These are phyloP conservation scores for Boletus albobrunnescens DNA, from an alignment of 1,284 basidiomycete species.

Conservation along the genomic window DNA sequence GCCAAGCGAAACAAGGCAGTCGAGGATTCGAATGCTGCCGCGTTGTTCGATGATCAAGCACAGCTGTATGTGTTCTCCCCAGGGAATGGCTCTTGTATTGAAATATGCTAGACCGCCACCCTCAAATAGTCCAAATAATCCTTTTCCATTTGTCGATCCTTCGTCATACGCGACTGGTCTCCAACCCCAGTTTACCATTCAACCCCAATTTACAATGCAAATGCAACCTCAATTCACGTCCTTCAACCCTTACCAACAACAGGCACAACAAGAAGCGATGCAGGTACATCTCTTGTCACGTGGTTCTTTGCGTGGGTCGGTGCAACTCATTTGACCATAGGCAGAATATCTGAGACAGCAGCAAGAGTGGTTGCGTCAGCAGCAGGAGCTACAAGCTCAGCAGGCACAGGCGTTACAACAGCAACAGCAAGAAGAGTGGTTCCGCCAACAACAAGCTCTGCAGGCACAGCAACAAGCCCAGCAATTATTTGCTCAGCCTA, in stretches of 20 bases:
- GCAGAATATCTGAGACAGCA: conserved; percentile 74
- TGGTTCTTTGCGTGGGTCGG: conserved; percentile 3
- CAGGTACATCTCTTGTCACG: conserved; percentile 39
- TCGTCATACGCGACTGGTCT: conserved; percentile 55
- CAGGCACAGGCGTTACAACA: conserved; percentile 45
- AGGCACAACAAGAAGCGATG: conserved; percentile 82
- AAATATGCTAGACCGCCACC: conserved; percentile 33
- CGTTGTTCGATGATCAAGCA: conserved; percentile 83
- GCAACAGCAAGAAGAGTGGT: conserved; percentile 65
- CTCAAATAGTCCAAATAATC: conserved; percentile 40
- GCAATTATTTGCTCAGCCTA: conserved; percentile 60
- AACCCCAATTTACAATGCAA: conserved; percentile 61
- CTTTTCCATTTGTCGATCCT: conserved; percentile 69
- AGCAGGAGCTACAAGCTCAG: conserved; percentile 45
- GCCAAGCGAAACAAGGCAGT: conserved; percentile 62
- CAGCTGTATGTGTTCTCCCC: conserved; percentile 51
- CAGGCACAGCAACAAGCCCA: conserved; percentile 53
- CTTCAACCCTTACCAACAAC: conserved; percentile 96
- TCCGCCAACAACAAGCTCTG: conserved; percentile 62
- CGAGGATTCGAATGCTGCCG: conserved; percentile 70
- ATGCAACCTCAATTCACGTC: conserved; percentile 73
- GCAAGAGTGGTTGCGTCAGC: conserved; percentile 52
- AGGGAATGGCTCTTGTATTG: conserved; percentile 3
- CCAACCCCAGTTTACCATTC: conserved; percentile 70
- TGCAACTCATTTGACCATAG: conserved; percentile 28